Percentiles rank a stretch among this genome's conserved stretches.
Evolutionary conservation across 2,329 filamentous ascomycete species (phyloP).

Genomic region (Scedosporium aurantiacum): DNA sequence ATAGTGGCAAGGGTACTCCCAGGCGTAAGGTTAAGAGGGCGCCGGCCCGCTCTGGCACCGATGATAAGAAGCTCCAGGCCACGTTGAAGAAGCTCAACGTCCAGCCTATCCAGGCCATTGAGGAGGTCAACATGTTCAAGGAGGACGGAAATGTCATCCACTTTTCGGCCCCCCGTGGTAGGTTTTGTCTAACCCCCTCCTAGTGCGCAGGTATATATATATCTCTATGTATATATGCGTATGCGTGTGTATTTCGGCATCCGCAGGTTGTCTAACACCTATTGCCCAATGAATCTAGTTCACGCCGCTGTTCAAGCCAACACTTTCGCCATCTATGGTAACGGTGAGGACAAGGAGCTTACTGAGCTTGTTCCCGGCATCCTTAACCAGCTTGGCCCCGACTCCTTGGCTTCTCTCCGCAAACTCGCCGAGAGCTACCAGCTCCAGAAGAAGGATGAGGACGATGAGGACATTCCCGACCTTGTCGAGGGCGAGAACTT

Average conservation of each 20-base stretch:
- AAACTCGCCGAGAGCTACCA: slow-evolving; percentile 99
- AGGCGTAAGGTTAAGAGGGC: slow-evolving; percentile 98
- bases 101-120: slow-evolving; percentile 97
- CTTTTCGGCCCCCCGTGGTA: slow-evolving; percentile 96
- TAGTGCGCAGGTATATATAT: neutral
- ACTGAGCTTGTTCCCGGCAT: slow-evolving; percentile 98
- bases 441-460: slow-evolving; percentile 77
- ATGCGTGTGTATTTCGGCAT: no score
- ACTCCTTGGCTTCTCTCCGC: slow-evolving; percentile 92
- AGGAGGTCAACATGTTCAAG: slow-evolving; percentile 99
- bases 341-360: slow-evolving; percentile 98
- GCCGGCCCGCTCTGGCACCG: slow-evolving; percentile 80
- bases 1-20: slow-evolving; percentile 90
- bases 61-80: slow-evolving; percentile 99
- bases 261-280: neutral
- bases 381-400: slow-evolving; percentile 97
- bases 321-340: slow-evolving; percentile 99
- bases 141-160: slow-evolving; percentile 99
- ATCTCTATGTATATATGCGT: no score
- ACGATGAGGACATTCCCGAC: slow-evolving; percentile 92
- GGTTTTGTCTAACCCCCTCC: slow-evolving; percentile 21
- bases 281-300: slow-evolving; percentile 40
- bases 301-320: slow-evolving; percentile 95
- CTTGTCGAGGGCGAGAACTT: slow-evolving; percentile 97
- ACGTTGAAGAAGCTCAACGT: slow-evolving; percentile 99